Evolutionary conservation across 352 stramenopile species (phyloP).

Genomic region (Phytopythium ostracodes): DNA sequence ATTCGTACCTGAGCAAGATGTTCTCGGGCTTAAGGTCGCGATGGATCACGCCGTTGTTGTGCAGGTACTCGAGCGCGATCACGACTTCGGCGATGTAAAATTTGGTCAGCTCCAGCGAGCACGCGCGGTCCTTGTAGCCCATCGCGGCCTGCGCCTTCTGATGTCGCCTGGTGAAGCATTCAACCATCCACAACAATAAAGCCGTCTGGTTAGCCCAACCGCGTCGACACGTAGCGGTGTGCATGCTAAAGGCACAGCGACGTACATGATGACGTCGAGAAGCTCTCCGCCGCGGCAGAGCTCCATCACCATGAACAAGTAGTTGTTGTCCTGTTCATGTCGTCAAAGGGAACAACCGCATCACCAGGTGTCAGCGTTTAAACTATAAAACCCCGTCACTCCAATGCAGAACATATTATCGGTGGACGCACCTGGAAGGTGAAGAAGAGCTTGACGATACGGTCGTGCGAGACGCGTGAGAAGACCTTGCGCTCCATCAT

Average conservation of each 20-base stretch:
- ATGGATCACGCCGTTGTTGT: slow-evolving; percentile 93
- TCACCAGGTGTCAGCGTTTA: background rate
- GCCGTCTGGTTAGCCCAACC: background rate
- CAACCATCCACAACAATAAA: slow-evolving; percentile 1
- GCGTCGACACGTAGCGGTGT: no score
- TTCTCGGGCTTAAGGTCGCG: slow-evolving; percentile 94
- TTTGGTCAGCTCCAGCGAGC: slow-evolving; percentile 77
- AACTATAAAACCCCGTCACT: no score
- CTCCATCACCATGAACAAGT: slow-evolving; percentile 91
- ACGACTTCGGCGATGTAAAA: slow-evolving; percentile 95
- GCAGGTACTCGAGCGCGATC: slow-evolving; percentile 92
- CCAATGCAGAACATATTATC: no score
- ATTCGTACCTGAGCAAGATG: slow-evolving; percentile 61
- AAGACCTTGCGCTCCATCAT: slow-evolving; percentile 92
- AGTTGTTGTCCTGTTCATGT: slow-evolving; percentile 56
- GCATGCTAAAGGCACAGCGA: slow-evolving; percentile 10
- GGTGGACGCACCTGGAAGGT: slow-evolving; percentile 71
- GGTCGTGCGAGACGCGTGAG: slow-evolving; percentile 84
- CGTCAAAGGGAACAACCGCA: background rate
- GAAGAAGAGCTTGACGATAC: slow-evolving; percentile 89
- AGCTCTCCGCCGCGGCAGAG: slow-evolving; percentile 82
- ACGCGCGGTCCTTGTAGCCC: slow-evolving; percentile 60
- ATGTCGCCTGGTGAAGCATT: slow-evolving; percentile 42
- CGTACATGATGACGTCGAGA: slow-evolving; percentile 84
- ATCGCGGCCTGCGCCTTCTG: slow-evolving; percentile 61